phyloP scores from a whole-genome alignment of 1,139 yeast species.

The Scheffersomyces lignicola region DNA sequence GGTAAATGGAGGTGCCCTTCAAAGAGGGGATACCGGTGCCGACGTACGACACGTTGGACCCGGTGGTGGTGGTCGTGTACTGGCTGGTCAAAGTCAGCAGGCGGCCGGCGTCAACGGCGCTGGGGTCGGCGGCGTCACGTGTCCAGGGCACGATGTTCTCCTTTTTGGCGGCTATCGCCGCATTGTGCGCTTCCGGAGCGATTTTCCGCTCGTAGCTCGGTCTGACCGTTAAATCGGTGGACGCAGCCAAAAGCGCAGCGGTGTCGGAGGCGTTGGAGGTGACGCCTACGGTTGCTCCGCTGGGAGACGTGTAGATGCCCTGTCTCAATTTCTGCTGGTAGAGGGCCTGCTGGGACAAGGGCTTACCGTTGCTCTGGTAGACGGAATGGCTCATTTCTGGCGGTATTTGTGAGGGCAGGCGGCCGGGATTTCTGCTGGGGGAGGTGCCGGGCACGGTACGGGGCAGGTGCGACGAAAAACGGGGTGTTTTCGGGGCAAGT shows the following conservation, averaged over 20 bases:
- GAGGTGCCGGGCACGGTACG: background rate
- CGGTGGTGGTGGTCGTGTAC: conserved; percentile 10
- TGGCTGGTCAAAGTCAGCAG: conserved; percentile 8
- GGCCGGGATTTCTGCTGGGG: background rate
- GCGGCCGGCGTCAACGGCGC: conserved; percentile 37
- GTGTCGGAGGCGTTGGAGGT: conserved; percentile 68
- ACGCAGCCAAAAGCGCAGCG: conserved; percentile 74
- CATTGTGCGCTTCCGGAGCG: conserved; percentile 67
- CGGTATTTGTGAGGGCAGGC: background rate
- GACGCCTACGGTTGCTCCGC: conserved; percentile 69
- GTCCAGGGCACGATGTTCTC: conserved; percentile 43
- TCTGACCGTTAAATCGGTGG: conserved; percentile 60
- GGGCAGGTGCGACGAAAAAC: no score
- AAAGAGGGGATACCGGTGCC: conserved; percentile 42
- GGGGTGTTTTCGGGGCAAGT: no score
- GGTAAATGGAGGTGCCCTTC: conserved; percentile 36
- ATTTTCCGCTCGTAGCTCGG: conserved; percentile 62
- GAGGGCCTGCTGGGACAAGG: conserved; percentile 70
- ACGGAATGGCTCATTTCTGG: conserved; percentile 43
- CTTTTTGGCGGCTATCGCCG: conserved; percentile 59
- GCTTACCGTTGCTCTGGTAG: conserved; percentile 68
- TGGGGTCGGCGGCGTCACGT: conserved; percentile 44
- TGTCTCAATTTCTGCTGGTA: conserved; percentile 76
- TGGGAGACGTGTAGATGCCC: conserved; percentile 74
- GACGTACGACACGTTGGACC: conserved; percentile 13